Evolutionary conservation across 225 moss, liverwort and hornwort species (phyloP).

Genomic region (Marchantia polymorpha): DNA sequence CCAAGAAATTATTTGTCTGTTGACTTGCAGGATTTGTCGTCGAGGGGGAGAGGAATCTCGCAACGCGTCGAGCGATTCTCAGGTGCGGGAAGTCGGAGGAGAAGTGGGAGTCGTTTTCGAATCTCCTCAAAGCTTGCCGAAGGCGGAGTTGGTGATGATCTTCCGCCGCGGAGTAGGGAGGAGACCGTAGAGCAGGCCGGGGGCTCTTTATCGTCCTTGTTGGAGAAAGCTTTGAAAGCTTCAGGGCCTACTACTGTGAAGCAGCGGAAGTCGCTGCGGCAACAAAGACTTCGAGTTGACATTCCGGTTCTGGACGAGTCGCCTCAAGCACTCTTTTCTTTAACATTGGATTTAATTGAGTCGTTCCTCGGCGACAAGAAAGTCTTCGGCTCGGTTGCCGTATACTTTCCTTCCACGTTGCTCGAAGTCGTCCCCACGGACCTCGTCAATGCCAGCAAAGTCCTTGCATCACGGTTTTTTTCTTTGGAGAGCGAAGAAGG

Average conservation of each 20-base stretch:
- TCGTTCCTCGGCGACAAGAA: constrained; percentile 42
- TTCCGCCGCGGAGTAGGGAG: constrained; percentile 70
- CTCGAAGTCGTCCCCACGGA: constrained; percentile 32
- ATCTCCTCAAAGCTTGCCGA: neutral
- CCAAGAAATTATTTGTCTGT: neutral
- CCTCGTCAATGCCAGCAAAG: constrained; percentile 1
- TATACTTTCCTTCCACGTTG: constrained; percentile 45
- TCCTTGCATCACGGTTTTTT: constrained; percentile 32
- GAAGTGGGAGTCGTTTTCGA: neutral
- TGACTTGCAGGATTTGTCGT: neutral
- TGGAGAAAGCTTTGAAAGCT: constrained; percentile 61
- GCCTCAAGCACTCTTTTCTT: constrained; percentile 47
- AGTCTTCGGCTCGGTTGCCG: constrained; percentile 34
- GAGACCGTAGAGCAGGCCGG: constrained; percentile 82
- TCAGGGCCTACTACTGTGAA: constrained; percentile 75
- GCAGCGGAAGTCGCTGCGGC: constrained; percentile 61
- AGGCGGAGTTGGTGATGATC: constrained; percentile 26
- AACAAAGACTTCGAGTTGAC: constrained; percentile 73
- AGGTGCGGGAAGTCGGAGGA: neutral
- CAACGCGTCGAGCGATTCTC: neutral
- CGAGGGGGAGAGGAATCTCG: neutral
- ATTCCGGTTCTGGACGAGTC: constrained; percentile 76
- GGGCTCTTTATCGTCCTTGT: constrained; percentile 48
- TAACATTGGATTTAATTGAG: constrained; percentile 53
- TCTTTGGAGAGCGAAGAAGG: constrained; percentile 33